These are phyloP conservation scores for Arctostaphylos glauca DNA, from an alignment of 148 eudicot genomes.

Conservation along the genomic window DNA sequence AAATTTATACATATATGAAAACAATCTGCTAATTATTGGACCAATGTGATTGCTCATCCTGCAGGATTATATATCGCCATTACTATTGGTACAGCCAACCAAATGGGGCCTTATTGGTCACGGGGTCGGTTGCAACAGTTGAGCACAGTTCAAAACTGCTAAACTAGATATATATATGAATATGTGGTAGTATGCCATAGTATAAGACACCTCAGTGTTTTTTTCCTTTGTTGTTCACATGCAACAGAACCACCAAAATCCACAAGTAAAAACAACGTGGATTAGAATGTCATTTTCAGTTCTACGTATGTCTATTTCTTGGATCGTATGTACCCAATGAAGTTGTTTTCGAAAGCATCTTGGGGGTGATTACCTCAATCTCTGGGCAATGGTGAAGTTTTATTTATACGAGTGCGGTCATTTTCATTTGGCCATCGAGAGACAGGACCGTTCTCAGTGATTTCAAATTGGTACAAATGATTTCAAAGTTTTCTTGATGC, in stretches of 20 bases:
- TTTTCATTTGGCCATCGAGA: too few species aligned
- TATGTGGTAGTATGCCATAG: background rate
- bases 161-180: background rate
- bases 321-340: too few species aligned
- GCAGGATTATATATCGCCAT: background rate
- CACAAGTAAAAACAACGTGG: constrained; percentile 14
- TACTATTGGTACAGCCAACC: background rate
- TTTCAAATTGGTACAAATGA: too few species aligned
- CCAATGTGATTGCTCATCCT: background rate
- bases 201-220: background rate
- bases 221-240: constrained; percentile 20
- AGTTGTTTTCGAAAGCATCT: too few species aligned
- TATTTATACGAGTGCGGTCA: too few species aligned
- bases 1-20: too few species aligned
- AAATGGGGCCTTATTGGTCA: background rate
- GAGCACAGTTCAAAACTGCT: background rate
- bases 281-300: background rate
- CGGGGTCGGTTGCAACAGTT: constrained; percentile 7
- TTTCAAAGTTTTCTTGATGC: too few species aligned
- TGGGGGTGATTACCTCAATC: too few species aligned
- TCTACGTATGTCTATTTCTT: background rate
- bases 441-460: too few species aligned
- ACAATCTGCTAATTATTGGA: background rate
- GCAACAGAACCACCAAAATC: constrained; percentile 8
- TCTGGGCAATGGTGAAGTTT: too few species aligned